Evolutionary conservation across 495 filamentous ascomycete species (phyloP).

Genomic region (Venustampulla echinocandica): DNA sequence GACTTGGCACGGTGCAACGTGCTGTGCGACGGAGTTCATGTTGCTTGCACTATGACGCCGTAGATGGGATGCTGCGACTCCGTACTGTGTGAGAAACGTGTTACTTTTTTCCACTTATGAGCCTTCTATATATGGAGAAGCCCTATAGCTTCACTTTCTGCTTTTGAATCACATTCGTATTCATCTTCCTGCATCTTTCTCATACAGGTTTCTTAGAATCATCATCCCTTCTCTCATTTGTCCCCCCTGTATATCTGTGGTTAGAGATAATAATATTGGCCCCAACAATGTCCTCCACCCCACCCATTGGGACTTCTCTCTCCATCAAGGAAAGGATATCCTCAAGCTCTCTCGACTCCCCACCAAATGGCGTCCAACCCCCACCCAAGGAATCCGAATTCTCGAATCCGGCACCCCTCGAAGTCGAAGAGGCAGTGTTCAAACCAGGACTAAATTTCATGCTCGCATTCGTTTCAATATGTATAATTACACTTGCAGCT

Average conservation of each 20-base stretch:
- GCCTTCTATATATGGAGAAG: too few species aligned
- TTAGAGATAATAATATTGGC: not conserved
- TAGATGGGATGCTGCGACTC: too few species aligned
- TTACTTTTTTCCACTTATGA: too few species aligned
- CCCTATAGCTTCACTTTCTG: too few species aligned
- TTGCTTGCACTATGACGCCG: too few species aligned
- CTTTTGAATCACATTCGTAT: too few species aligned
- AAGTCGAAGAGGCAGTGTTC: conserved; percentile 8
- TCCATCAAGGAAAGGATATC: conserved; percentile 6
- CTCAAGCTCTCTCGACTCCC: not conserved
- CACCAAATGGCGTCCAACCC: not conserved
- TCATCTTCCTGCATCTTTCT: too few species aligned
- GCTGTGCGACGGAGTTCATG: too few species aligned
- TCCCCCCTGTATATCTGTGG: not conserved
- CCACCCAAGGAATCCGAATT: conserved; percentile 1
- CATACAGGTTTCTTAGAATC: too few species aligned
- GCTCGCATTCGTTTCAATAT: conserved; percentile 48
- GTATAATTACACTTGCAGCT: conserved; percentile 54
- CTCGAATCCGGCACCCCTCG: too few species aligned
- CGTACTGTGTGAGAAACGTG: too few species aligned
- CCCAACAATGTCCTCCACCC: not conserved
- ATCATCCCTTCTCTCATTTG: not conserved
- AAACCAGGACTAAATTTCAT: conserved; percentile 19
- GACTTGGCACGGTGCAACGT: too few species aligned
- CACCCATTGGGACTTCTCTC: not conserved